Evolutionary conservation across 2,329 filamentous ascomycete species (phyloP), one percentile per base, ranked within the genome.

Genomic region (Colletotrichum musae): DNA sequence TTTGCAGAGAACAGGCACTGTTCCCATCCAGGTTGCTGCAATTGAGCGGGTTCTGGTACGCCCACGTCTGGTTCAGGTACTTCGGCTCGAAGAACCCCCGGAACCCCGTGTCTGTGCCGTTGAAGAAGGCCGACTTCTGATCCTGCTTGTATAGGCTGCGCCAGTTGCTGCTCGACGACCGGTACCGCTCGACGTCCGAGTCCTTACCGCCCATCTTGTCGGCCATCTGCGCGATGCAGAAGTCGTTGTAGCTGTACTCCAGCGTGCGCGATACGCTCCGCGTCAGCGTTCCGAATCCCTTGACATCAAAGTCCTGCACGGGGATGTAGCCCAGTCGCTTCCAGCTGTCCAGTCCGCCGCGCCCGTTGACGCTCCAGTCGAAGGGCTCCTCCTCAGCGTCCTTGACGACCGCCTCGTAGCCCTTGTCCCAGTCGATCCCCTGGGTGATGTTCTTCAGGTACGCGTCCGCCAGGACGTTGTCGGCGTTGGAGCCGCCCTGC

Each of bases 191-290:
- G 26, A 84, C 82, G 57, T 92, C 91, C 0, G 76, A 79, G 3
- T 82, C 81, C 13, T 87, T 83, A 2, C 87, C 88, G 2, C 87
- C 88, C 47, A 93, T 76, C 0, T 80, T 83, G 10, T 84, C 83
- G 0, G 91, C 91, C 64, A 94, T 87, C 54, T 89, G 83, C 0
- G 89, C 84, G 64, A 93, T 90, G 72, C 88, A 89, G 74, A 89
- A 95, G 79, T 94, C 93, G 72, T 94, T 89, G 78, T 94, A 94
- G 6, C 91, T 88, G 76, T 95, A 95, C 77, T 94, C 93, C 0
- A 94, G 86, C 0, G 92, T 94, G 7, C 93, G 85, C 1, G 90
- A 93, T 28, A 94, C 87, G 71, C 87, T 91, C 6, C 93, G 85
- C 0, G 92, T 94, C 77, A 92, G 87, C 0, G 89, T 89, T 0